Percentiles rank a stretch among this genome's conserved stretches.
phyloP scores from a whole-genome alignment of 495 filamentous ascomycete species.

The Aspergillus steynii region DNA sequence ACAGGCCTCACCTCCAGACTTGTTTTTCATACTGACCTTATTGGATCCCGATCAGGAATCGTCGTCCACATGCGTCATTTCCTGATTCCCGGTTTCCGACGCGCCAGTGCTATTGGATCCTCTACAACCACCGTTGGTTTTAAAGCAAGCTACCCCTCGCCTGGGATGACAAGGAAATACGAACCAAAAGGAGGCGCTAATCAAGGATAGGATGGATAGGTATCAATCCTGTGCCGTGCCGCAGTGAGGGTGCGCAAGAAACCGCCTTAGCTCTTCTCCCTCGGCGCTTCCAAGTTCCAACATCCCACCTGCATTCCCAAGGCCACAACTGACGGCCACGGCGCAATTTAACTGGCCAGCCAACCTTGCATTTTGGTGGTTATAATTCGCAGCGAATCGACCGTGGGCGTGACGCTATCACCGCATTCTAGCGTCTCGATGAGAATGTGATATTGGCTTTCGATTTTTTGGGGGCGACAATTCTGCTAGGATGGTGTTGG shows the following conservation, averaged over 20 bases:
- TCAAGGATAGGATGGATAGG: neutral
- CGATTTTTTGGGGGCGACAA: neutral
- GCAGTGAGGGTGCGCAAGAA: neutral
- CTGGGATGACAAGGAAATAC: neutral
- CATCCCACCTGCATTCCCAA: neutral
- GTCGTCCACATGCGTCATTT: neutral
- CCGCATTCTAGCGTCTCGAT: neutral
- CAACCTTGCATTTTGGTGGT: neutral
- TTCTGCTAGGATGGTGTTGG: neutral
- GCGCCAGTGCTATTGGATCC: neutral
- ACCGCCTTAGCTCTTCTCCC: neutral
- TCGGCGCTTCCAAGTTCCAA: neutral
- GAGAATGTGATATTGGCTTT: neutral
- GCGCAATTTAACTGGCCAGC: neutral
- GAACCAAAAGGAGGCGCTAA: neutral
- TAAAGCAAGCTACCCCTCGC: neutral
- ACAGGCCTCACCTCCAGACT: neutral
- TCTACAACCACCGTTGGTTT: neutral
- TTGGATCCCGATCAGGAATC: neutral
- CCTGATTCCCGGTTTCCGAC: neutral
- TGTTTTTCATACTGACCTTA: neutral
- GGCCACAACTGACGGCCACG: neutral
- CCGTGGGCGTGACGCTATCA: neutral
- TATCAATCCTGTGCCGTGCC: neutral
- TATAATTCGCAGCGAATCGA: neutral